These are phyloP conservation scores for Talaromyces sp. DNA, from an alignment of 2,329 filamentous ascomycete species.

Conservation along the genomic window DNA sequence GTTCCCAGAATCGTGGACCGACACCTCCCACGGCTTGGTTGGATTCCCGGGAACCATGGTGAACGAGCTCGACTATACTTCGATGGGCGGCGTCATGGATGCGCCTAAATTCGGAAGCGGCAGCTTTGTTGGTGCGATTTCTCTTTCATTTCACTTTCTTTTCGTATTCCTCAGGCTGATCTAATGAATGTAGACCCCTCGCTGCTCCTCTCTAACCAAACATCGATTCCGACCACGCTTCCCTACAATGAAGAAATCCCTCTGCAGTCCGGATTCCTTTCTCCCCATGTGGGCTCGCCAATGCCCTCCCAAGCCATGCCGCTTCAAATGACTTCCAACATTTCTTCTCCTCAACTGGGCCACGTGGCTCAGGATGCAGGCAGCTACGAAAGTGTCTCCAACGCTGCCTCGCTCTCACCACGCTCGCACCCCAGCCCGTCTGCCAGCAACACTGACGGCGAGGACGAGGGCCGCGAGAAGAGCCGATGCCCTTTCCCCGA, in stretches of 20 bases:
- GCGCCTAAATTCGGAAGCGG: conserved; percentile 34
- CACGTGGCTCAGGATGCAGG: neutral
- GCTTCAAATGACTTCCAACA: too few relatives aligned
- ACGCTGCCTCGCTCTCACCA: conserved; percentile 65
- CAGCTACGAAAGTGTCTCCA: conserved; percentile 54
- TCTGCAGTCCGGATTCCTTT: conserved; percentile 25
- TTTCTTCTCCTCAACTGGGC: conserved; percentile 61
- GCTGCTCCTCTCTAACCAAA: conserved; percentile 5
- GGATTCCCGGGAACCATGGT: conserved; percentile 59
- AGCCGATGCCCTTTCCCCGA: conserved; percentile 74
- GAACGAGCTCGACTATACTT: conserved; percentile 51
- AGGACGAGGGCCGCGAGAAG: conserved; percentile 58
- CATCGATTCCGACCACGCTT: conserved; percentile 19
- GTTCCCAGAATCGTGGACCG: conserved; percentile 55
- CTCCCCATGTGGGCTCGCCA: conserved; percentile 31
- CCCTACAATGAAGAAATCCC: conserved; percentile 28
- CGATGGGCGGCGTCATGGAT: conserved; percentile 41
- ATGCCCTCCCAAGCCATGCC: conserved; percentile 19
- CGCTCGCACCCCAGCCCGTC: conserved; percentile 55
- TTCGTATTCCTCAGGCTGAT: too few relatives aligned
- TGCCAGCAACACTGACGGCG: conserved; percentile 56
- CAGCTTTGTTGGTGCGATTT: conserved; percentile 5
- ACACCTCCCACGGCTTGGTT: conserved; percentile 45
- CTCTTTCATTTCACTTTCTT: neutral
- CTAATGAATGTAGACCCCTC: conserved; percentile 7